These are phyloP conservation scores for Tolypocladium capitatum DNA, from an alignment of 2,329 filamentous ascomycete genomes.

Conservation along the genomic window DNA sequence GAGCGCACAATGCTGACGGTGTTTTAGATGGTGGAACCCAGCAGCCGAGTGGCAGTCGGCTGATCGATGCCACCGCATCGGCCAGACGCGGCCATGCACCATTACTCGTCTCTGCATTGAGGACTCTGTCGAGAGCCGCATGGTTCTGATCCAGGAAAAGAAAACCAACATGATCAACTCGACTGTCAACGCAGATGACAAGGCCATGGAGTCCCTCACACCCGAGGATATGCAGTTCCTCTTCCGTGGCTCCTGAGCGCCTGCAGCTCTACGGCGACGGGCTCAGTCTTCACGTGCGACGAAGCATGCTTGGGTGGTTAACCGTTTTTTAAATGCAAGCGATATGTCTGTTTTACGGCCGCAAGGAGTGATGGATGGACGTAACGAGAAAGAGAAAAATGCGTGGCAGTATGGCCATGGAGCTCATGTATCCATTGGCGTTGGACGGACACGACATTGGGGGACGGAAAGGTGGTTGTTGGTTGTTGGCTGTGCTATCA, in stretches of 20 bases:
- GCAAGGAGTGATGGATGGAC: background rate
- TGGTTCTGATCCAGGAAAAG: conserved; percentile 94
- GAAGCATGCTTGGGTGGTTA: background rate
- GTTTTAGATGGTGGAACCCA: conserved; percentile 92
- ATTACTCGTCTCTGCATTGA: conserved; percentile 94
- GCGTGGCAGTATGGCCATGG: no score
- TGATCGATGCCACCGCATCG: conserved; percentile 87
- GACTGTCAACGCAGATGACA: conserved; percentile 85
- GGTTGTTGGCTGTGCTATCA: background rate
- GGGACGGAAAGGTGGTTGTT: background rate
- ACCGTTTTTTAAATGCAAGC: background rate
- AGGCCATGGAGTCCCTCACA: conserved; percentile 81
- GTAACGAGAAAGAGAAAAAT: background rate
- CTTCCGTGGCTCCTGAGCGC: conserved; percentile 53
- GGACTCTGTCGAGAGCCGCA: conserved; percentile 90
- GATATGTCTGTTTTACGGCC: background rate
- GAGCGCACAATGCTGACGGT: conserved; percentile 8
- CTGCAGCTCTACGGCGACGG: background rate
- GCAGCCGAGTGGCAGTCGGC: conserved; percentile 98
- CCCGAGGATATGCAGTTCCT: conserved; percentile 92
- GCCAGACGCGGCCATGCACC: conserved; percentile 83
- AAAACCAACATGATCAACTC: conserved; percentile 97
- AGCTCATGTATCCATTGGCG: background rate
- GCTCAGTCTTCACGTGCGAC: background rate
- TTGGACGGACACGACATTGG: background rate